Conservation (phyloP, 805 yeast species). For the Ogataea methylovora region DNA sequence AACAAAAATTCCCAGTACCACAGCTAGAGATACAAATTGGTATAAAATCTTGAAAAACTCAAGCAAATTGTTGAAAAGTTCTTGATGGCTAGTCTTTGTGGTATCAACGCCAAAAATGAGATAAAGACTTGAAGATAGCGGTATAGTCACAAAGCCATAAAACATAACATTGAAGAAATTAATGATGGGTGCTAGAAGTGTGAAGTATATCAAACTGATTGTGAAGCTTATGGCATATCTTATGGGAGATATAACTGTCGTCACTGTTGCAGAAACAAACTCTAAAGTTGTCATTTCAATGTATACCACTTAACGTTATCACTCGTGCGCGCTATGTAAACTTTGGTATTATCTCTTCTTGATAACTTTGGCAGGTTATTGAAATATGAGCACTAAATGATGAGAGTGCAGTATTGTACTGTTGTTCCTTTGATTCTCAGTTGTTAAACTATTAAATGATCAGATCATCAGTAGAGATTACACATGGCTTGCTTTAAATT, state of each 20-base stretch:
- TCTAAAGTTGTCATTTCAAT: not conserved
- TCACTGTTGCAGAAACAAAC: not conserved
- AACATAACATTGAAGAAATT: not conserved
- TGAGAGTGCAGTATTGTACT: no score
- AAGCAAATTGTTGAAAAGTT: not conserved
- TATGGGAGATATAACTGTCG: not conserved
- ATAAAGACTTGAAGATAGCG: not conserved
- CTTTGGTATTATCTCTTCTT: no score
- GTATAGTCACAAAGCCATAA: not conserved
- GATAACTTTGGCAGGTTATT: no score
- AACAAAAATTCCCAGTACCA: conserved; percentile 12
- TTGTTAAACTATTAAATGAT: no score
- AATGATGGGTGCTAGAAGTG: not conserved
- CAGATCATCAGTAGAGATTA: no score
- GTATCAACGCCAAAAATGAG: not conserved
- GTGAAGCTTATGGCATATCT: no score
- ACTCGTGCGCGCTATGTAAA: no score
- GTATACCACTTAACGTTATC: no score
- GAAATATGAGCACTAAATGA: no score
- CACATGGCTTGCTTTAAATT: no score
- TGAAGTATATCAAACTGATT: not conserved
- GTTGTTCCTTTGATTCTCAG: no score
- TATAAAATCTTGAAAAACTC: conserved; percentile 9
- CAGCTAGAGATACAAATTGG: conserved; percentile 15
- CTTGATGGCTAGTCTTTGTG: not conserved